Evolutionary conservation across 2,329 filamentous ascomycete species (phyloP), one percentile per base, ranked within the genome.

Genomic region (Grosmannia penicillata): DNA sequence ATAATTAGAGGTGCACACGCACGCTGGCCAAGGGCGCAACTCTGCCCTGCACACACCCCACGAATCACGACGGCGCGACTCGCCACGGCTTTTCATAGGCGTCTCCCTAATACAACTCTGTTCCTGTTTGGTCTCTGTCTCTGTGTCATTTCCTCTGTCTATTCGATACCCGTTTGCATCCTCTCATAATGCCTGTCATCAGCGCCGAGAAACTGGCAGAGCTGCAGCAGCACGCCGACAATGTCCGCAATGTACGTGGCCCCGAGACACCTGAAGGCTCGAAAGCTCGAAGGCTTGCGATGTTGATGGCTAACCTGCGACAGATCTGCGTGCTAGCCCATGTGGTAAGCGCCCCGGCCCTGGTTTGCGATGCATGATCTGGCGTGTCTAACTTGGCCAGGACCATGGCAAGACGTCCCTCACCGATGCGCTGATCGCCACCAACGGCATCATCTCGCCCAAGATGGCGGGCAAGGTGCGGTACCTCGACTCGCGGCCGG

Each of bases 381-480:
- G n/a, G n/a, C n/a, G n/a, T n/a, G n/a, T n/a, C n/a, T n/a, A n/a
- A n/a, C n/a, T n/a, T n/a, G n/a, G n/a, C n/a, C n/a, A 55, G 53
- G 91, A 98, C 58, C 91, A 98, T 70, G 91, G 91, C 53, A 98
- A 98, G 61, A 98, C 91, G 3, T 96, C 91, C 25, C 75, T 98
- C 49, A 93, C 87, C 41, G 91, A 98, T 59, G 86, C 86, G 44
- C 75, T 98, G 38, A 83, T 98, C 53, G 89, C 91, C 59, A 96
- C 91, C 47, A 98, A 98, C 72, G 91, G 91, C 63, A 96, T 98
- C 63, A 98, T 98, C 54, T 96, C 91, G 23, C 84, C 89, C 40
- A 96, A 96, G 57, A 70, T 96, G 53, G 91, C 91, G 40, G 91
- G 91, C 57, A 96, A 96, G 68, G 93, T 98, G 59, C 81, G 91